Evolutionary conservation across 2,329 filamentous ascomycete genomes (phyloP).

Genomic region (Calonectria multiphialidica): DNA sequence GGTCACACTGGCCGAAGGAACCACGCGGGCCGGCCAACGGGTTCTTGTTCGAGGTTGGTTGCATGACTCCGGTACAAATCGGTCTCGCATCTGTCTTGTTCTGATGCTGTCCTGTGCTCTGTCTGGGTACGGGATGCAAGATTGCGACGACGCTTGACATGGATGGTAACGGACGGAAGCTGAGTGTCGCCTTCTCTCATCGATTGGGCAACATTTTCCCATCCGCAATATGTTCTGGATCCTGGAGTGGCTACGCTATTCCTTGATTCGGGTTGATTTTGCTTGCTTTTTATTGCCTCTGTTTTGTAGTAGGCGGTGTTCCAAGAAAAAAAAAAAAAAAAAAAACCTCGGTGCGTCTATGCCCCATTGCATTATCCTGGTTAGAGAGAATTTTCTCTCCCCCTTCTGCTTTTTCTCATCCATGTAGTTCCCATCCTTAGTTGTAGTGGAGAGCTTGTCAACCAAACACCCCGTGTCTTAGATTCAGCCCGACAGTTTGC

Average conservation of each 20-base stretch:
- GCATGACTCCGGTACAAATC: neutral
- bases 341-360: conserved; percentile 3
- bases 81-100: neutral
- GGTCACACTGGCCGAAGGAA: conserved; percentile 40
- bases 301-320: conserved; percentile 25
- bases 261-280: conserved; percentile 33
- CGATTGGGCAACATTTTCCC: conserved; percentile 37
- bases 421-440: neutral
- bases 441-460: conserved; percentile 19
- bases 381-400: conserved; percentile 5
- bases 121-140: conserved; percentile 1
- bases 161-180: conserved; percentile 28
- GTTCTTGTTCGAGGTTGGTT: conserved; percentile 25
- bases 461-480: conserved; percentile 31
- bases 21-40: conserved; percentile 35
- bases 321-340: conserved; percentile 3
- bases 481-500: conserved; percentile 32
- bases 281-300: conserved; percentile 34
- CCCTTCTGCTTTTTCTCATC: neutral
- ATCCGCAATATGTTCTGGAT: conserved; percentile 30
- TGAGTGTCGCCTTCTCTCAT: conserved; percentile 32
- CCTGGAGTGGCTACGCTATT: conserved; percentile 35
- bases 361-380: conserved; percentile 5
- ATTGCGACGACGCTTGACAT: conserved; percentile 8
- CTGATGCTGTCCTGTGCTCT: conserved; percentile 1